Conservation (phyloP, 345 rosid genomes). For the Gossypium raimondii region DNA sequence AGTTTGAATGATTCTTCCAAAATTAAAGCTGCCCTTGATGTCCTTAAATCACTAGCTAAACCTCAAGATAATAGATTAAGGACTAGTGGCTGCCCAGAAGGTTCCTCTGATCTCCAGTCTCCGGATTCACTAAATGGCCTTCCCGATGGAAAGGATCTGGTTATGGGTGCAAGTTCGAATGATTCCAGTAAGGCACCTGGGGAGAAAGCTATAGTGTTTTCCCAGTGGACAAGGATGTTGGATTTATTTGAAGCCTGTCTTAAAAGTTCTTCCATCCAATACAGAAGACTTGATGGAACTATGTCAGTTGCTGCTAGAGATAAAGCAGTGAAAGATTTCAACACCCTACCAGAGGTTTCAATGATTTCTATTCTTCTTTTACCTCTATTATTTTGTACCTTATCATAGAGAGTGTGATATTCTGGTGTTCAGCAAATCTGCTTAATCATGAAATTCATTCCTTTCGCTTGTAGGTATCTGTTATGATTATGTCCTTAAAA, state of each 20-base stretch:
- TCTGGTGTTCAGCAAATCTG: neutral
- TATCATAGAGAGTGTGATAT: neutral
- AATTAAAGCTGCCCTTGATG: slow-evolving; percentile 83
- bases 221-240: slow-evolving; percentile 97
- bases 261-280: slow-evolving; percentile 62
- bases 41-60: slow-evolving; percentile 58
- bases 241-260: slow-evolving; percentile 83
- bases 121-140: slow-evolving; percentile 15
- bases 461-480: slow-evolving; percentile 55
- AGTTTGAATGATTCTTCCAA: slow-evolving; percentile 60
- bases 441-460: neutral
- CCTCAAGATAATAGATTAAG: slow-evolving; percentile 29
- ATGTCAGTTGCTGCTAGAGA: slow-evolving; percentile 93
- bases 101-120: slow-evolving; percentile 19
- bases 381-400: neutral
- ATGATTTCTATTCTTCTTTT: neutral
- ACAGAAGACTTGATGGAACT: slow-evolving; percentile 96
- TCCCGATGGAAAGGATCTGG: slow-evolving; percentile 23
- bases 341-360: slow-evolving; percentile 80
- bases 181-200: slow-evolving; percentile 37
- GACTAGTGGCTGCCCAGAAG: slow-evolving; percentile 21
- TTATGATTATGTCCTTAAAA: slow-evolving; percentile 94
- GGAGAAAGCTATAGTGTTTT: slow-evolving; percentile 89
- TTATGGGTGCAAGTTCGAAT: slow-evolving; percentile 20
- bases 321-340: slow-evolving; percentile 96